Conservation (phyloP, 202 grass and related monocot genomes). For the Zoysia matrella region DNA sequence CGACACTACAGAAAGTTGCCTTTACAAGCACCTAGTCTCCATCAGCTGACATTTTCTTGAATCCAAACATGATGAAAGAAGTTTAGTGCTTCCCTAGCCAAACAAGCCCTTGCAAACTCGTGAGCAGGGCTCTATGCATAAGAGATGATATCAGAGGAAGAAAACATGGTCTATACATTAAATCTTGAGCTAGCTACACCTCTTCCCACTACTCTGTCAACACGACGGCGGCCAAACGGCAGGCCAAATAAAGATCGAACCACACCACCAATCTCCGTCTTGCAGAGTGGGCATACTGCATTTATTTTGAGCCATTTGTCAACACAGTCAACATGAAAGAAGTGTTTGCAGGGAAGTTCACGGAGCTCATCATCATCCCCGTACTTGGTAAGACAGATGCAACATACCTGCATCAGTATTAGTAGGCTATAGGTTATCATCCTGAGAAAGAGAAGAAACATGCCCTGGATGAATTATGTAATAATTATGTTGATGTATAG, state of each 20-base stretch:
- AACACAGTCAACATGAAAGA: conserved; percentile 77
- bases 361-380: conserved; percentile 68
- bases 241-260: conserved; percentile 61
- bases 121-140: conserved; percentile 24
- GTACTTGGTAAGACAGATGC: conserved; percentile 79
- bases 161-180: conserved; percentile 42
- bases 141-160: conserved; percentile 4
- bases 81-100: not conserved
- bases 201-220: conserved; percentile 58
- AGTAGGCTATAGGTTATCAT: not conserved
- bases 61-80: not conserved
- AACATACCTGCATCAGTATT: conserved; percentile 65
- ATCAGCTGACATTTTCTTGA: not conserved
- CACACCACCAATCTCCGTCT: conserved; percentile 62
- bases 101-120: conserved; percentile 6
- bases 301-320: conserved; percentile 55
- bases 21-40: conserved; percentile 21
- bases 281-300: conserved; percentile 77
- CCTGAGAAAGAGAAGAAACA: no score
- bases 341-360: conserved; percentile 76
- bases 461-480: conserved; percentile 1
- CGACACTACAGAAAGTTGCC: conserved; percentile 6
- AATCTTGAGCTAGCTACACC: conserved; percentile 4
- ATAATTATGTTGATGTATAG: not conserved
- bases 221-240: conserved; percentile 56